Percentiles rank a stretch among this genome's conserved stretches.
These are phyloP conservation scores for Amaranthus tricolor DNA, from an alignment of 179 eudicot genomes.

Conservation along the genomic window DNA sequence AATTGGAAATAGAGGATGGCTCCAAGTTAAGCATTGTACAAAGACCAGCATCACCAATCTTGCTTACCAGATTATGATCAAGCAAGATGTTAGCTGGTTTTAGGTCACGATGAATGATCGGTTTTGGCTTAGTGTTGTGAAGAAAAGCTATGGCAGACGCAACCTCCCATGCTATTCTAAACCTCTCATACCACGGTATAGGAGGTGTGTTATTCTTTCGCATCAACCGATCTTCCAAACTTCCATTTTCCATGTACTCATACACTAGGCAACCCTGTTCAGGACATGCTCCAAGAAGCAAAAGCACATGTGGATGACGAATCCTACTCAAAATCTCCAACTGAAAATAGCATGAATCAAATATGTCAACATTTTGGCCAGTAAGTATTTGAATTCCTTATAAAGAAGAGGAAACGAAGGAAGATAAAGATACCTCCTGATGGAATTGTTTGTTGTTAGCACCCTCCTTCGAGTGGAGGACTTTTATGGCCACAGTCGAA, in stretches of 20 bases:
- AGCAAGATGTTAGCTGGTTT: constrained; percentile 92
- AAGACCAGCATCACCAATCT: constrained; percentile 89
- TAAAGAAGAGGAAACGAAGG: background rate
- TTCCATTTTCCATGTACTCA: constrained; percentile 93
- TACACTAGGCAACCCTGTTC: constrained; percentile 74
- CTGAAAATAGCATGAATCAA: constrained; percentile 38
- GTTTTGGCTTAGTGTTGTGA: constrained; percentile 66
- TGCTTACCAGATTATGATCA: constrained; percentile 75
- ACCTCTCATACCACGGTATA: constrained; percentile 75
- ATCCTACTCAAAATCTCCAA: constrained; percentile 71
- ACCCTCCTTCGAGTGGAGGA: constrained; percentile 64
- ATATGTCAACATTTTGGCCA: background rate
- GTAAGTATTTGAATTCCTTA: background rate
- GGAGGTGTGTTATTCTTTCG: constrained; percentile 55
- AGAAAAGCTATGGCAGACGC: constrained; percentile 86
- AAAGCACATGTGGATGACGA: constrained; percentile 85
- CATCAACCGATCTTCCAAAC: constrained; percentile 62
- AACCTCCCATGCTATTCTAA: constrained; percentile 83
- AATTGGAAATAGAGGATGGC: constrained; percentile 28
- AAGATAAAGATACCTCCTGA: constrained; percentile 57
- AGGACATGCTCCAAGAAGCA: constrained; percentile 81
- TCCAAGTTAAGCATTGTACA: constrained; percentile 56
- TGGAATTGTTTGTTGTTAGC: constrained; percentile 57
- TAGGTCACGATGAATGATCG: constrained; percentile 76
- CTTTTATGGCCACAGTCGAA: constrained; percentile 79